phyloP scores from a whole-genome alignment of 345 rosid species.

The Boechera stricta region DNA sequence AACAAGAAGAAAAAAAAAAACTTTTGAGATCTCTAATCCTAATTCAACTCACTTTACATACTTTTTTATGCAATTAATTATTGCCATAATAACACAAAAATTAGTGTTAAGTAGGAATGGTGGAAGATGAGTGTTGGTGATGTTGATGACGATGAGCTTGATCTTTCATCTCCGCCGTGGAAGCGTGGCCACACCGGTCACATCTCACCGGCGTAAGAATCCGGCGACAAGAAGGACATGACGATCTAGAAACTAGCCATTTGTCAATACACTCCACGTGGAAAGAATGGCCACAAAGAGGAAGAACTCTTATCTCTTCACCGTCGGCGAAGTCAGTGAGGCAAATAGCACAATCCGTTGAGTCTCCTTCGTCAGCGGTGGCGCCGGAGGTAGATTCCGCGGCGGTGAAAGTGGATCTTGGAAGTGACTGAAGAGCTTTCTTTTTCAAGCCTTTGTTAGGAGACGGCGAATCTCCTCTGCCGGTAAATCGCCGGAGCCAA shows the following conservation, averaged over 20 bases:
- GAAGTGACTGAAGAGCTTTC: conserved; percentile 69
- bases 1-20: background rate
- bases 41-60: conserved; percentile 35
- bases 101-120: conserved; percentile 28
- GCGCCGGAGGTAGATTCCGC: conserved; percentile 21
- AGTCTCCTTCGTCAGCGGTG: conserved; percentile 8
- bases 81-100: background rate
- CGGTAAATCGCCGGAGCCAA: conserved; percentile 49
- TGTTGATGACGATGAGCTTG: conserved; percentile 32
- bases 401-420: conserved; percentile 60
- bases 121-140: conserved; percentile 31
- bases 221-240: conserved; percentile 79
- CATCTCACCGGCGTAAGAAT: conserved; percentile 49
- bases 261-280: conserved; percentile 68
- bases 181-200: conserved; percentile 38
- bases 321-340: conserved; percentile 58
- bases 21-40: conserved; percentile 18
- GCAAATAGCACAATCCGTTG: conserved; percentile 64
- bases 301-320: conserved; percentile 62
- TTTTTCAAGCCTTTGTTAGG: conserved; percentile 71
- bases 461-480: conserved; percentile 13
- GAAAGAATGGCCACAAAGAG: conserved; percentile 66
- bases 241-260: conserved; percentile 64
- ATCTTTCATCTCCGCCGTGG: conserved; percentile 34
- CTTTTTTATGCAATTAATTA: background rate